Base-by-base conservation (phyloP, 2,329 filamentous ascomycete species). In the Alternaria arborescens region DNA sequence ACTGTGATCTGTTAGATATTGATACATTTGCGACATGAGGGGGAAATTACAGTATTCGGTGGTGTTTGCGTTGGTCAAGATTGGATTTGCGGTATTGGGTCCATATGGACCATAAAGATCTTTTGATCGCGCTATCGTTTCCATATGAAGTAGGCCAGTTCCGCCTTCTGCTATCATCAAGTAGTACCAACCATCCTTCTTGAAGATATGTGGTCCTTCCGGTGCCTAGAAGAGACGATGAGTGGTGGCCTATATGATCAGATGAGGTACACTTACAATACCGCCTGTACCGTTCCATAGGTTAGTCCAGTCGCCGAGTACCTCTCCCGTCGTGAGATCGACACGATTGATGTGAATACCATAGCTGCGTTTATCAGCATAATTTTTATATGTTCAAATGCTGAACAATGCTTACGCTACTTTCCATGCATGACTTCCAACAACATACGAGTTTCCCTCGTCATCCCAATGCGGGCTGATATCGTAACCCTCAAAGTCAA, bases 401-500 rank as follows among this genome's bases (percentile, higher is more conserved):
- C 22, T 26, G 10, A 10, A 20, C 11, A n/a, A 12, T 5, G 34
- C 59, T 57, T 28, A 58, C 54, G 59, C 53, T 8, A 61, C 36
- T 32, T 62, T 67, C 61, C 63, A 74, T 2, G 68, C 65, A 68
- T 75, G 71, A 4, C 71, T 69, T 12, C 66, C 40, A 16, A 70
- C 69, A 16, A 86, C 80, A 55, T 87, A 88, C 0, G 81, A 76
- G 55, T 80, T 83, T 0, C 85, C 86, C 43, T 87, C 82, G 0
- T 81, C 80, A 55, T 87, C 83, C 83, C 85, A 88, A 64, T 86
- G 84, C 20, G 82, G 82, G 34, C 80, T 82, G 0, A 85, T 82
- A 53, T 88, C 86, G 55, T 85, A 85, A 0, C 83, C 83, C 8
- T 55, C 75, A 46, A 84, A 84, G 11, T 82, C 76, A 63, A 85